These are phyloP conservation scores for Colletotrichum gloeosporioides DNA, from an alignment of 2,329 filamentous ascomycete species.

Conservation along the genomic window DNA sequence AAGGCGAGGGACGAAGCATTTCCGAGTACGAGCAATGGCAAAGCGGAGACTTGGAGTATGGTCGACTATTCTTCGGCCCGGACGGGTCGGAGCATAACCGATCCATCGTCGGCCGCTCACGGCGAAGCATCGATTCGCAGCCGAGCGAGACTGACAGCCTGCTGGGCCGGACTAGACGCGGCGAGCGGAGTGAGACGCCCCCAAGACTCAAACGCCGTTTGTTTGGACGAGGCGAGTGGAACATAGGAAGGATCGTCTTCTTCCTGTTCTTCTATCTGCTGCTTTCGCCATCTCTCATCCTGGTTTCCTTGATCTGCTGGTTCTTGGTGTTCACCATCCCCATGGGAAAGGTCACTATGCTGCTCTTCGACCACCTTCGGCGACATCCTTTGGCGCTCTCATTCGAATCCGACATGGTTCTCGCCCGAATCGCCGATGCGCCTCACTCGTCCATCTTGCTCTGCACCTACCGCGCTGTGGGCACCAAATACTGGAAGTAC, in stretches of 20 bases:
- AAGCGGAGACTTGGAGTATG: slow-evolving; percentile 94
- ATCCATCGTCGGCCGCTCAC: slow-evolving; percentile 84
- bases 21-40: slow-evolving; percentile 99
- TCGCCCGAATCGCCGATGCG: slow-evolving; percentile 72
- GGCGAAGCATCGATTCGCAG: slow-evolving; percentile 86
- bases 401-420: slow-evolving; percentile 85
- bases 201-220: slow-evolving; percentile 75
- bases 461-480: slow-evolving; percentile 96
- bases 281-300: slow-evolving; percentile 82
- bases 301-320: slow-evolving; percentile 92
- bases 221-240: slow-evolving; percentile 97
- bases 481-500: slow-evolving; percentile 98
- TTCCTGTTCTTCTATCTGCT: slow-evolving; percentile 96
- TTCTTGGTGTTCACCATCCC: slow-evolving; percentile 97
- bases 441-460: slow-evolving; percentile 86
- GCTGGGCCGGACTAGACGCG: slow-evolving; percentile 66
- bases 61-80: slow-evolving; percentile 93
- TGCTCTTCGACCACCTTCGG: slow-evolving; percentile 89
- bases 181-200: slow-evolving; percentile 48
- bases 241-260: slow-evolving; percentile 90
- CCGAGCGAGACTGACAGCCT: slow-evolving; percentile 89
- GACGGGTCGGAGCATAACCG: slow-evolving; percentile 74
- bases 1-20: slow-evolving; percentile 94
- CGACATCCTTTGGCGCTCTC: slow-evolving; percentile 91
- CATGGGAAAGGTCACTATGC: slow-evolving; percentile 93